phyloP scores from a whole-genome alignment of 495 filamentous ascomycete species.

The Umbilicaria muhlenbergii region DNA sequence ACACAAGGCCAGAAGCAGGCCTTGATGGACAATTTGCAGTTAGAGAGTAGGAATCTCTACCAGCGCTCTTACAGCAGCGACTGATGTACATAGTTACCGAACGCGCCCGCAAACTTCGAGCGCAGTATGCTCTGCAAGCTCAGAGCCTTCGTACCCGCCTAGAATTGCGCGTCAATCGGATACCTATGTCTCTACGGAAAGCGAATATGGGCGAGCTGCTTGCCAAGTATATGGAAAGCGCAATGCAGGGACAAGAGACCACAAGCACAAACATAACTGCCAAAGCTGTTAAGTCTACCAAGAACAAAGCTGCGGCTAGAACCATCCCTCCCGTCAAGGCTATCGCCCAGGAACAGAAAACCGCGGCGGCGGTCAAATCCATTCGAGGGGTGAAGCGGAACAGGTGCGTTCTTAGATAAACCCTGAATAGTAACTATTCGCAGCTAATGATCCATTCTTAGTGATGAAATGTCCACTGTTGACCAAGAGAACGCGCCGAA shows the following conservation, averaged over 20 bases:
- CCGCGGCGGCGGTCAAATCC: slow-evolving; percentile 15
- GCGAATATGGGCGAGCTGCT: slow-evolving; percentile 73
- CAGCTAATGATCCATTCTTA: slow-evolving; percentile 17
- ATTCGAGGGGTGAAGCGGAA: slow-evolving; percentile 36
- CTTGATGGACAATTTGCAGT: slow-evolving; percentile 78
- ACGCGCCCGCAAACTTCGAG: slow-evolving; percentile 75
- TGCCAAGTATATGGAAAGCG: slow-evolving; percentile 30
- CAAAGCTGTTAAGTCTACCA: slow-evolving; percentile 13
- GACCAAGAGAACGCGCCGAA: slow-evolving; percentile 65
- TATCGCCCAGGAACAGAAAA: slow-evolving; percentile 5
- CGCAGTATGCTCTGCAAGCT: slow-evolving; percentile 78
- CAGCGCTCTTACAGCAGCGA: not conserved
- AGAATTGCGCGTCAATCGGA: slow-evolving; percentile 88
- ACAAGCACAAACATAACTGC: slow-evolving; percentile 7
- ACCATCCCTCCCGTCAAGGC: slow-evolving; percentile 3
- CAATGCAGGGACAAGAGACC: slow-evolving; percentile 13
- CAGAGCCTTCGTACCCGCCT: slow-evolving; percentile 72
- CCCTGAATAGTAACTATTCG: not conserved
- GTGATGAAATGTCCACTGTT: slow-evolving; percentile 46
- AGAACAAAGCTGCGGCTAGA: too few species aligned
- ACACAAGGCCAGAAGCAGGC: slow-evolving; percentile 73
- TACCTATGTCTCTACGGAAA: slow-evolving; percentile 65
- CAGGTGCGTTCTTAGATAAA: slow-evolving; percentile 29
- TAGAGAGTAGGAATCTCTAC: slow-evolving; percentile 57
- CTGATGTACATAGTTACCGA: slow-evolving; percentile 53